Base-by-base conservation (phyloP, 805 yeast genomes). In the Yarrowia sp. region DNA sequence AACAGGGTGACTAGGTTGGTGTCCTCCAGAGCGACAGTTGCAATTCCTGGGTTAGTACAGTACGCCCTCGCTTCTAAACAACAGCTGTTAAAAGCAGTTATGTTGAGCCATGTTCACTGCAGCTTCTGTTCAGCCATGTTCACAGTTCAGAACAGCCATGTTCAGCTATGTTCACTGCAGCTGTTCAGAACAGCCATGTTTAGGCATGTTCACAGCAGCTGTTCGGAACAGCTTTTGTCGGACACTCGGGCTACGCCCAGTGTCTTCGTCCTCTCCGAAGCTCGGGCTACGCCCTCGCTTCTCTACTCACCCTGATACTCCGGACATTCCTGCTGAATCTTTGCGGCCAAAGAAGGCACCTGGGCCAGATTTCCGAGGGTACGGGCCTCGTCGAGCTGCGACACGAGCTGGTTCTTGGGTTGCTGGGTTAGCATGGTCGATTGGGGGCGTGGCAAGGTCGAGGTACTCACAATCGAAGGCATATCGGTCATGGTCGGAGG, bases 341-440 rank as follows among this genome's bases (percentile, higher is more conserved):
- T 58, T 2, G 48, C 22, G 35, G 13, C 64, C 64, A 58, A 35
- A 22, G 51, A 9, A 3, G 50, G 51, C 15, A 58, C 64, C 43
- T 43, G 64, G 64, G 64, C 8, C 43, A 58, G 43, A 51, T 58
- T 58, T 18, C 64, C 64, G 31, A 58, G 43, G 18, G 64, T 58
- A 2, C 64, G 51, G 13, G 64, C 64, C 64, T 58, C 64, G 64
- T 58, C 64, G 42, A 58, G 64, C 64, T 58, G 64, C 18, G 64
- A 43, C 33, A 58, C 64, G 42, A 43, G 64, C 39, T 43, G 39
- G 64, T 44, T 58, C 18, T 58, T 58, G 18, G 41, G 51, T 38
- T 39, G 45, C 64, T 58, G 64, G 33, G 51, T 58, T 58, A 58
- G 51, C 64, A 43, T 58, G 17, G 64, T 14, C 5, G 10, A 17